Evolutionary conservation across 805 yeast species (phyloP), one percentile per base, ranked within the genome.

Genomic region (Suhomyces canberraensis): DNA sequence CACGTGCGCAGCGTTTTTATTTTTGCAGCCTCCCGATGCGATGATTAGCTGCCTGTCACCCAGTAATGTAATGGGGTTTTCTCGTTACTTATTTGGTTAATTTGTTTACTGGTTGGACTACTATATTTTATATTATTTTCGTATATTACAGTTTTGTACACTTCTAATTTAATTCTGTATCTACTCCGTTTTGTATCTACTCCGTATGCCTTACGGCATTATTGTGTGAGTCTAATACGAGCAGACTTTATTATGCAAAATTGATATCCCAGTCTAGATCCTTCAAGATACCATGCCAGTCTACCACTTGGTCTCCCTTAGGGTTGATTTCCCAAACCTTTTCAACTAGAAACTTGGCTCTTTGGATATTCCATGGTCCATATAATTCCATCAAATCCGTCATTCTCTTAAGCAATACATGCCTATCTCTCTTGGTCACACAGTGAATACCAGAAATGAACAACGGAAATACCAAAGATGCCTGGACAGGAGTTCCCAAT

Each of bases 381-480:
- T 84, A 84, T n/a, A 84, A 59, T 20, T 71, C 61, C 40, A 80
- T 75, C 48, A 79, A 74, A 21, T 66, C 74, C 15, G 75, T 75
- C 42, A 83, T 74, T 40, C 83, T 64, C 11, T 47, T 50, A 25
- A 65, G 57, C 73, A 84, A 78, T 30, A 59, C 52, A n/a, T 54
- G 53, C 15, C 86, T 68, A 44, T 77, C 81, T n/a, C 48, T 60
- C n/a, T 51, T 53, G 1, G 74, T 69, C 4, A 76, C 71, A 45
- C 84, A 74, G 52, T 79, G 80, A 51, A 85, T 73, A 1, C 91
- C 95, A 1, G 88, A 83, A 15, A 86, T 76, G 52, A 86, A 86
- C 44, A 84, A 57, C 0, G 95, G 95, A 57, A 86, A 85, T 26
- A 84, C 81, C 11, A 84, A 56, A 1, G 83, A 77, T 3, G 86